Evolutionary conservation across 106 monocot species (phyloP), one percentile per base, ranked within the genome.

Genomic region (Allium sativum): DNA sequence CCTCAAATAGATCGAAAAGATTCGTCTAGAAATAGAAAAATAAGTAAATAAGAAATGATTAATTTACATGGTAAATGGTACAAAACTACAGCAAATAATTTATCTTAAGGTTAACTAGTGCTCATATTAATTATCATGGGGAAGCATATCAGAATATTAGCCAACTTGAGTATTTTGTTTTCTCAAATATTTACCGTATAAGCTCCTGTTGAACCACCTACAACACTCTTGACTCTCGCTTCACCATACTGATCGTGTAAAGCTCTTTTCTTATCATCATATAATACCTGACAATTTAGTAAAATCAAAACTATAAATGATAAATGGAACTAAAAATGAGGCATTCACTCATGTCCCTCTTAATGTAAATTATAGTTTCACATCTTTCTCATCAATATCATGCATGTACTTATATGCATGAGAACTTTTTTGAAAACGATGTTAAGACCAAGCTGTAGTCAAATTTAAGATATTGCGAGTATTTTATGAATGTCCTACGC

Each of bases 161-260:
- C 43, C 31, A 31, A 31, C 31, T 31, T 31, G 5, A 31, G 20
- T 63, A 67, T 40, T 31, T 31, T 3, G 5, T 31, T 31, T 31
- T 31, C 31, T 31, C 31, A 9, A 44, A 60, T 21, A 65, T 55
- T 52, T 76, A 90, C 90, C 74, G 96, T 86, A 76, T 96, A 91
- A 61, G 84, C 73, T 65, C 91, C 91, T 78, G 79, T 72, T 44
- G 80, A 71, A 44, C 90, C 84, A 44, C 87, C 91, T 55, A 84
- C 73, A 22, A 81, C 55, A 69, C 91, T 96, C 66, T 84, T 87
- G 50, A 96, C 79, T 61, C 96, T 90, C 54, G 84, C 91, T 80
- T 96, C 96, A 65, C 96, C 96, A 82, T 91, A 96, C 47, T 82
- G 87, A 80, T 96, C 96, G 76, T 96, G 91, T 53, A 91, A 71